Conservation (phyloP, 108 stramenopile genomes). For the Nannochloropsis gaditana region DNA sequence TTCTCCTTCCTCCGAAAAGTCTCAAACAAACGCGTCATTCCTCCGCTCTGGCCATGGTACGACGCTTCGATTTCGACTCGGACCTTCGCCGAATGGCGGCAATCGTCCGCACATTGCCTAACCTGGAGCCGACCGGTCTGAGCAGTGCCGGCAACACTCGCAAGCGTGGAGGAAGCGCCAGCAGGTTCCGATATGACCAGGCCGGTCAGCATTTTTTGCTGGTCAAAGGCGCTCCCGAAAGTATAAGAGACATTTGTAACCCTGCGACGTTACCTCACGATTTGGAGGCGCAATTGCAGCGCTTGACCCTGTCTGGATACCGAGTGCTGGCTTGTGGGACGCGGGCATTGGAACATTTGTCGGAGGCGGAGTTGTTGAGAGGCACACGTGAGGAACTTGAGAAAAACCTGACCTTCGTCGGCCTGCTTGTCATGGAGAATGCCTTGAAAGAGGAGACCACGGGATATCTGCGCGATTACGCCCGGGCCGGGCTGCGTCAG, state of each 20-base stretch:
- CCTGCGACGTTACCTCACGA: constrained; percentile 1
- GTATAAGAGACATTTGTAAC: not conserved
- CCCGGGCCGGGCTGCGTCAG: not conserved
- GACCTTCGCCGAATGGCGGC: not conserved
- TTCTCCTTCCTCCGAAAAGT: not conserved
- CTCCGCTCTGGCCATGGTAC: not conserved
- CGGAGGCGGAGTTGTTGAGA: not conserved
- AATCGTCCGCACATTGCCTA: not conserved
- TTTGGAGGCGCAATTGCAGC: not conserved
- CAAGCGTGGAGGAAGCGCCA: not conserved
- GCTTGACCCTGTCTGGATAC: not conserved
- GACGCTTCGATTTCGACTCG: constrained; percentile 20
- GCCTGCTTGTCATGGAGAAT: constrained; percentile 1
- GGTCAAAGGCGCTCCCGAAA: constrained; percentile 17
- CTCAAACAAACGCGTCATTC: not conserved
- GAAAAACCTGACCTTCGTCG: not conserved
- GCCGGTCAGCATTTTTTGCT: constrained; percentile 1
- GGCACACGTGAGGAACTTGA: not conserved
- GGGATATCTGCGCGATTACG: constrained; percentile 4
- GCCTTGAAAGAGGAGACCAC: constrained; percentile 6
- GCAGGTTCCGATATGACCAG: not conserved
- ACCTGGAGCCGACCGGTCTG: not conserved
- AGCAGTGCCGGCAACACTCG: not conserved
- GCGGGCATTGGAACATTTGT: not conserved
- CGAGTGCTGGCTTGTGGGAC: not conserved